A percentile compares a stretch with the other conserved stretches of the same genome.
These are phyloP conservation scores for Saturnispora saitoi DNA, from an alignment of 805 yeast species.

Conservation along the genomic window DNA sequence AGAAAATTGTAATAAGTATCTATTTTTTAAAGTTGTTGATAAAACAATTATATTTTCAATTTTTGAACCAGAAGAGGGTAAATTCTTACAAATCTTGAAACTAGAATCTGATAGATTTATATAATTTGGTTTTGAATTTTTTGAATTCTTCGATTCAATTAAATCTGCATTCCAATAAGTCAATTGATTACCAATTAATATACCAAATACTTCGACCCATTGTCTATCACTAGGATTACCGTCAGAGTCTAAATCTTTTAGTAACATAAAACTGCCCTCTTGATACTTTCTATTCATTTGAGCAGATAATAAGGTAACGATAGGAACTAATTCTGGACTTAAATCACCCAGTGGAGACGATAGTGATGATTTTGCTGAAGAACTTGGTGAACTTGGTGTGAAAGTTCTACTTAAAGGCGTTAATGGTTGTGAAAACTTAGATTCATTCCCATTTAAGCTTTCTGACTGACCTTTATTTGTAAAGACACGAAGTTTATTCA, in stretches of 20 bases:
- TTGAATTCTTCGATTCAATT: constrained; percentile 35
- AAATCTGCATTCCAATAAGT: constrained; percentile 85
- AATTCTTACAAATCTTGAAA: constrained; percentile 58
- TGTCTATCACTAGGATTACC: constrained; percentile 77
- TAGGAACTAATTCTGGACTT: constrained; percentile 48
- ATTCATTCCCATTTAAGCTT: not conserved
- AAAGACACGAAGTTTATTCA: constrained; percentile 6
- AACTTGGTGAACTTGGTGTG: not conserved
- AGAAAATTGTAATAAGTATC: constrained; percentile 74
- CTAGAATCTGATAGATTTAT: constrained; percentile 87
- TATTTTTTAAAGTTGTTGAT: constrained; percentile 84
- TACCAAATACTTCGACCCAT: constrained; percentile 93
- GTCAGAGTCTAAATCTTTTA: constrained; percentile 69
- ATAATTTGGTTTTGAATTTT: constrained; percentile 53
- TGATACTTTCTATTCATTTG: constrained; percentile 67
- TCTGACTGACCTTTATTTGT: not conserved
- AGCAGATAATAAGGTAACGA: constrained; percentile 64
- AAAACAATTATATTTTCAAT: constrained; percentile 76
- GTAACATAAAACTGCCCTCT: constrained; percentile 68
- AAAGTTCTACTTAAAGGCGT: not conserved
- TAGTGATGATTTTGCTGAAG: not conserved
- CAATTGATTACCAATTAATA: constrained; percentile 80
- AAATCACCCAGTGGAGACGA: constrained; percentile 11
- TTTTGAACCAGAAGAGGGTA: constrained; percentile 59
- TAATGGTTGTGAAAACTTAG: not conserved